Percentiles rank a stretch among this genome's conserved stretches.
Conservation (phyloP, 1,284 basidiomycete species). For the Coniophora puteana region DNA sequence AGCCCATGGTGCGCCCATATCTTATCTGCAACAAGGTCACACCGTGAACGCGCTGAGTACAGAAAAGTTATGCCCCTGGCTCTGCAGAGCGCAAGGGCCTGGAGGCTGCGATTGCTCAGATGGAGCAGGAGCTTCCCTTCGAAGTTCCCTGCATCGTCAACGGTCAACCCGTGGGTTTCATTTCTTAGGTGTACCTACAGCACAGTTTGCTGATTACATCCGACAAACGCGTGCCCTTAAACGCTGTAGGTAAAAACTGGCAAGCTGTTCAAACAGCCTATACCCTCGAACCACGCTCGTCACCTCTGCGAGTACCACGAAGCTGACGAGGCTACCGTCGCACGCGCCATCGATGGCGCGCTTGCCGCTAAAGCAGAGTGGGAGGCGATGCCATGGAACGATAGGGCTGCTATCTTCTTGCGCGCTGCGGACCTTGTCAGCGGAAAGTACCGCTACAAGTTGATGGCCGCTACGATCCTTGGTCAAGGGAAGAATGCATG, state of each 20-base stretch:
- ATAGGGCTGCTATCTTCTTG: conserved; percentile 96
- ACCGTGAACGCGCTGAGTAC: background rate
- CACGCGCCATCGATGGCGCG: conserved; percentile 84
- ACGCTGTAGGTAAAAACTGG: conserved; percentile 92
- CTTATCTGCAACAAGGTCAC: background rate
- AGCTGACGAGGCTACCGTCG: conserved; percentile 76
- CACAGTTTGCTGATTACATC: conserved; percentile 4
- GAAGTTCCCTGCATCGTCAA: conserved; percentile 93
- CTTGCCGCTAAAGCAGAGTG: conserved; percentile 84
- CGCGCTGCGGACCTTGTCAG: conserved; percentile 94
- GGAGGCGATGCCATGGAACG: conserved; percentile 95
- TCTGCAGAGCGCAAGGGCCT: conserved; percentile 79
- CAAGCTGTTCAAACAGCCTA: conserved; percentile 72
- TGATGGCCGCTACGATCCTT: conserved; percentile 96
- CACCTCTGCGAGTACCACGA: conserved; percentile 88
- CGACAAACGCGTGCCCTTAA: conserved; percentile 1
- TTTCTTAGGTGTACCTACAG: background rate
- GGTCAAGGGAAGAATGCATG: conserved; percentile 99
- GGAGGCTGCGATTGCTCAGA: conserved; percentile 72
- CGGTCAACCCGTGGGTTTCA: conserved; percentile 73
- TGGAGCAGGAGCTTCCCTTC: conserved; percentile 82
- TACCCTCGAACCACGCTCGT: conserved; percentile 82
- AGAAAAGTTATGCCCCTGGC: conserved; percentile 72
- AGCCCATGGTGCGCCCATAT: conserved; percentile 72
- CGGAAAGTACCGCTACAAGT: conserved; percentile 91